Base-by-base conservation (phyloP, 2,329 filamentous ascomycete species). In the Colletotrichum ledebouriae region DNA sequence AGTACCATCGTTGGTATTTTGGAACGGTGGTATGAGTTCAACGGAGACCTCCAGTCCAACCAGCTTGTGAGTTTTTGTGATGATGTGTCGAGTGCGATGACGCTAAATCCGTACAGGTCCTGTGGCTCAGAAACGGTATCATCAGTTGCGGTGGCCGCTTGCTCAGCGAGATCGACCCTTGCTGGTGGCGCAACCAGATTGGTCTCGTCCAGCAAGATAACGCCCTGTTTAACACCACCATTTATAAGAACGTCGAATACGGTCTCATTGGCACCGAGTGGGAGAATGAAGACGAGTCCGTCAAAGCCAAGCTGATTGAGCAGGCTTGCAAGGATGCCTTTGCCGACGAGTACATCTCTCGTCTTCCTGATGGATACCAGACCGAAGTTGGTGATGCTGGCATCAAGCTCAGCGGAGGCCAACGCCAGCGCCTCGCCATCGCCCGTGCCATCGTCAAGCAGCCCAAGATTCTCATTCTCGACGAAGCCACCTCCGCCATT, bases 181-280 rank as follows among this genome's bases (percentile, higher is more conserved):
- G 89, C 59, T 98, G 95, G 95, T 83, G 98, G 70, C 90, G 96
- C 63, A 93, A 94, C 76, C 94, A 98, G 74, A 94, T 99, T 74
- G 90, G 94, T 1, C 84, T 98, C 4, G 96, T 99, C 60, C 94
- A 92, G 70, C 96, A 98, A 77, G 67, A 68, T 42, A 67, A 67
- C 42, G 83, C 85, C 46, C 77, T 87, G 0, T 88, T 88, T 73
- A 85, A 85, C 59, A 81, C 84, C 9, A 83, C 84, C 1, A 85
- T 89, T n/a, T 37, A 84, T 59, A 78, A 82, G 12, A 87, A 87
- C 59, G 80, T 87, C 6, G 78, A 79, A 0, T 79, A 81, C 49
- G 85, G 85, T 0, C 76, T 86, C 0, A 71, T 78, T 46, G 73
- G 78, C 62, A 72, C 78, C 69, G 34, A 78, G 7, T 80, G 78